Evolutionary conservation across 306 rosid species (phyloP).

Genomic region (Vigna angularis): DNA sequence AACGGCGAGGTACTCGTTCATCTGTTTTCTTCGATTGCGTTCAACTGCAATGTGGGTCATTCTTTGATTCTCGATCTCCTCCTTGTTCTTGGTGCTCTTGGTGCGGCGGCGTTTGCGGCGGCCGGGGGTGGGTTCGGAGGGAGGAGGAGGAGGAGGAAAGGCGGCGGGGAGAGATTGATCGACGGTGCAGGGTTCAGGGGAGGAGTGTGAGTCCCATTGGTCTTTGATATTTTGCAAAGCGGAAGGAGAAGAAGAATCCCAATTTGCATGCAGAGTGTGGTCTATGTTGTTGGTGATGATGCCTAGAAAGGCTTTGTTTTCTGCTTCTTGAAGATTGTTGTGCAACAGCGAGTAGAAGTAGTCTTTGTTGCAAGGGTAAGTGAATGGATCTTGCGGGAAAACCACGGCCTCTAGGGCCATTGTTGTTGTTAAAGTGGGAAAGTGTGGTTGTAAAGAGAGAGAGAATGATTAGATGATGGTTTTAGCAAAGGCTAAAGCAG

Average conservation of each 20-base stretch:
- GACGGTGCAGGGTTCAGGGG: slow-evolving; percentile 38
- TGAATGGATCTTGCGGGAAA: slow-evolving; percentile 50
- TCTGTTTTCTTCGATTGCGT: slow-evolving; percentile 87
- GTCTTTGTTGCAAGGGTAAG: slow-evolving; percentile 41
- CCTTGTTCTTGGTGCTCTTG: slow-evolving; percentile 64
- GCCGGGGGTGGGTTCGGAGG: not conserved
- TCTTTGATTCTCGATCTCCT: slow-evolving; percentile 84
- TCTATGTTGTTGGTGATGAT: slow-evolving; percentile 32
- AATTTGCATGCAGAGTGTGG: slow-evolving; percentile 39
- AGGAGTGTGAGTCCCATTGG: slow-evolving; percentile 48
- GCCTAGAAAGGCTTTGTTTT: slow-evolving; percentile 19
- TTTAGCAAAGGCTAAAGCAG: slow-evolving; percentile 5
- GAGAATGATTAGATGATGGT: slow-evolving; percentile 18
- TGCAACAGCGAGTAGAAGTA: slow-evolving; percentile 35
- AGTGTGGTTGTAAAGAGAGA: not conserved
- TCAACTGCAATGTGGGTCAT: slow-evolving; percentile 96
- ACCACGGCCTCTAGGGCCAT: slow-evolving; percentile 57
- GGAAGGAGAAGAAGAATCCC: slow-evolving; percentile 47
- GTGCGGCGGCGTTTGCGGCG: slow-evolving; percentile 70
- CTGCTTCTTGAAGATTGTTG: slow-evolving; percentile 12
- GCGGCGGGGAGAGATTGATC: slow-evolving; percentile 4
- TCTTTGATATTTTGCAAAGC: slow-evolving; percentile 42
- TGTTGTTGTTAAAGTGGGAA: not conserved
- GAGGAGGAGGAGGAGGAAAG: not conserved
- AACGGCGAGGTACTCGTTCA: slow-evolving; percentile 82